Base-by-base conservation (phyloP, 139 green algal genomes). In the Chlamydomonas incerta region DNA sequence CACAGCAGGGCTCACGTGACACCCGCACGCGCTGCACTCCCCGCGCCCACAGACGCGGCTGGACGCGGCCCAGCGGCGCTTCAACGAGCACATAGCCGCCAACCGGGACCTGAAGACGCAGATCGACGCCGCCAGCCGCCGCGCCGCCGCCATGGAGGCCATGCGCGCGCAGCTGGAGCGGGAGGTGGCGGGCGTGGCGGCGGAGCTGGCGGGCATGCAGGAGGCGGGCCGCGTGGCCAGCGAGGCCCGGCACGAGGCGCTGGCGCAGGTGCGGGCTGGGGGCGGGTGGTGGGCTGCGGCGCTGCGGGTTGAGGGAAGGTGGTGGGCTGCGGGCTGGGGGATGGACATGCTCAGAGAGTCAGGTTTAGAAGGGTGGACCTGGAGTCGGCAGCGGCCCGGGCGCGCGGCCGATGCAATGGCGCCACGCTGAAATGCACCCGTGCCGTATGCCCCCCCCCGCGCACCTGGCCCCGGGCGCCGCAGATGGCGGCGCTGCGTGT, bases 71-170 rank as follows among this genome's bases (percentile, higher is more conserved):
- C 77, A 92, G 67, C 74, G 80, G 58, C 65, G 67, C 9, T 92
- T 90, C 74, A 74, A 80, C 26, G 88, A 92, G 62, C 84, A 87
- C 37, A 73, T 92, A 29, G 69, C 83, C 34, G 52, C 69, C 60
- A 92, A 92, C 74, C 77, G 81, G 41, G 84, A 81, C 67, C 84
- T 92, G 35, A 74, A 85, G 24, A 29, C 73, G n/a, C 73, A 89
- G 46, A 89, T 91, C 67, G 88, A 91, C 28, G 63, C 72, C 29
- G 47, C 81, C 31, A 91, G 86, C 26, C 86, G 88, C 34, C 50
- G 70, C 28, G 63, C 76, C 35, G 70, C 67, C 26, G 83, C 46
- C 13, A 84, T 91, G 74, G 80, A 91, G 71, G 31, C 77, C 58
- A 17, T 89, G 2, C 81, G 85, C 3, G 28, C 75, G 35, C 72